Base-by-base conservation (phyloP, 73 alveolate species). In the Paraurostyla sp. region DNA sequence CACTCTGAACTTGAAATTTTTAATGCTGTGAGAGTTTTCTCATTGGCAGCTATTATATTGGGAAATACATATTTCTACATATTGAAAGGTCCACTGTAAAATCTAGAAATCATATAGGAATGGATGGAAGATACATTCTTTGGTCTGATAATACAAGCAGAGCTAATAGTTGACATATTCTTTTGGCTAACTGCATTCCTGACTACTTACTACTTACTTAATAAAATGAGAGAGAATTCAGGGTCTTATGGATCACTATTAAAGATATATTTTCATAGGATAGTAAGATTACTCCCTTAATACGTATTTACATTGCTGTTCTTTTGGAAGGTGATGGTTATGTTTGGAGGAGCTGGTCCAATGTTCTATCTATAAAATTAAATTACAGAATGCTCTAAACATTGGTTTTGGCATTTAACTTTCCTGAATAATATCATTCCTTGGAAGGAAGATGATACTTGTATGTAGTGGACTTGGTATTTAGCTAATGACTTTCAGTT, bases 391-490 rank as follows among this genome's bases (percentile, higher is more conserved):
- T 80, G 90, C 62, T 38, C 33, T 27, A 27, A 80, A 20, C 57
- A 25, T 56, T 80, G 90, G 90, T 29, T 56, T 23, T 56, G 82
- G 65, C 76, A 80, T 73, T 32, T 62, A 27, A 41, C 58, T 29
- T 80, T 35, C 84, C 25, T 80, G 65, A 80, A 80, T 60, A 80
- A 80, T 56, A 20, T 80, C 11, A 25, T 52, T 32, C 90, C 90
- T 41, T 56, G 82, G 65, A 49, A 56, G 0, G 7, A 56, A 32
- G 48, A 23, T 45, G 80, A 80, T 22, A 9, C 40, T 56, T 80
- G 90, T 56, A 49, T 80, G 82, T 38, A 75, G n/a, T 80, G 90
- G 90, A 56, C 90, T 0, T 80, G 90, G 90, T 80, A 80, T 22
- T 45, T 80, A 27, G 90, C 90, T 3, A 80, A 80, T 73, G 90